Base-by-base conservation (phyloP, 352 stramenopile species). In the Phytophthora crassamura region DNA sequence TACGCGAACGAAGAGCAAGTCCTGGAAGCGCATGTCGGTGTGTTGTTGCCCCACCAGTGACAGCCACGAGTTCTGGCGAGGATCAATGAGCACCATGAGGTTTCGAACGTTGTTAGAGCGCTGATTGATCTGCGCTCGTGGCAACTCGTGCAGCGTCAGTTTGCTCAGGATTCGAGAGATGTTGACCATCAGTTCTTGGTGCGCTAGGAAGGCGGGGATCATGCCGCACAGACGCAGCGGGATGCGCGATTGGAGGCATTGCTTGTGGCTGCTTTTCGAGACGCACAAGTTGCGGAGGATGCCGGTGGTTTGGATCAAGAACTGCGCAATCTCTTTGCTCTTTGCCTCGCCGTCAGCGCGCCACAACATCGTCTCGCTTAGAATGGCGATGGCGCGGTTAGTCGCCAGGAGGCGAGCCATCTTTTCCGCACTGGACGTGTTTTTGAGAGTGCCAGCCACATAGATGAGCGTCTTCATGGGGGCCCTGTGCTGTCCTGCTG, bases 121-220 rank as follows among this genome's bases (percentile, higher is more conserved):
- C 20, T 80, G 67, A 55, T 95, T 94, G 65, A 95, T 77, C 45
- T 91, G 83, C 1, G 82, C 69, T 20, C 88, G 82, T 0, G 82
- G 84, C 4, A 72, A 53, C 53, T 95, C 89, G 47, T 93, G 84
- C 15, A 95, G 52, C 1, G 85, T 92, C 42, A 96, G 78, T 65
- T 94, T 94, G 59, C 85, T 90, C 16, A 95, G 59, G 39, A 93
- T 89, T 2, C 87, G 81, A 2, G 84, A 91, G 8, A 90, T 68
- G 50, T 94, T 93, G 3, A 91, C 75, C 72, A 93, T 88, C 10
- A 94, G 59, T 39, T 95, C 86, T 46, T 80, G 65, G 59, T 94
- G 79, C 2, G 20, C n/a, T 2, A 82, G 40, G 38, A 91, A 90
- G 7, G 53, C 39, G 3, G 72, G 58, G 4, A 89, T 59, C 20